Conservation (phyloP, 176 grass and related monocot genomes). For the Cenchrus purpureus region DNA sequence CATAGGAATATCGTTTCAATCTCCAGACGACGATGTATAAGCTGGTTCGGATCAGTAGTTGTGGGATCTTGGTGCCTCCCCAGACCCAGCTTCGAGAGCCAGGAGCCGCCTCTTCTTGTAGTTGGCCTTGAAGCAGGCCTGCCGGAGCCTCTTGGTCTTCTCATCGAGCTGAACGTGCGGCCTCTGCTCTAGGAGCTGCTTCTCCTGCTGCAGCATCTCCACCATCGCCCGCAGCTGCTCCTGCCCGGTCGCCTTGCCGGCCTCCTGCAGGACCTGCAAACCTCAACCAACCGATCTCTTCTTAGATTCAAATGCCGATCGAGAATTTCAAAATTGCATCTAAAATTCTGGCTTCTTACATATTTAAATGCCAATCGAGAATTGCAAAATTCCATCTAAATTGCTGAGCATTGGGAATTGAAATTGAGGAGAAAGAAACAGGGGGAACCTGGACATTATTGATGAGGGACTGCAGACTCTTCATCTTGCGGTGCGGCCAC, state of each 20-base stretch:
- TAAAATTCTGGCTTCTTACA: not conserved
- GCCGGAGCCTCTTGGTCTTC: constrained; percentile 72
- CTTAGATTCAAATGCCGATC: not conserved
- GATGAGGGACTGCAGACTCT: constrained; percentile 68
- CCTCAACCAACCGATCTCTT: not conserved
- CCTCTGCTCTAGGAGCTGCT: constrained; percentile 57
- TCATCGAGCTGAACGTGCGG: constrained; percentile 59
- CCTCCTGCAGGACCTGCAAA: constrained; percentile 49
- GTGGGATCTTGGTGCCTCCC: constrained; percentile 10
- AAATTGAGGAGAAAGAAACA: not conserved
- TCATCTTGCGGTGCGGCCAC: constrained; percentile 82
- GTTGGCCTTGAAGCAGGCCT: constrained; percentile 76
- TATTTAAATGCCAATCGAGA: no score
- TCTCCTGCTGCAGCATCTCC: constrained; percentile 61
- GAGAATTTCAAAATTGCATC: not conserved
- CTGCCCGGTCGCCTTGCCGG: constrained; percentile 39
- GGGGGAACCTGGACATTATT: constrained; percentile 55
- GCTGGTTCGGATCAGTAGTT: not conserved
- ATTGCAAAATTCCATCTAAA: not conserved
- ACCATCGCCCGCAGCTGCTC: constrained; percentile 43
- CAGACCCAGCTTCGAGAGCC: constrained; percentile 26
- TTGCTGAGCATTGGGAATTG: not conserved
- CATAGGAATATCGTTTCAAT: not conserved
- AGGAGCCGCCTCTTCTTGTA: constrained; percentile 70
- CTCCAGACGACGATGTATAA: no score